Evolutionary conservation across 2,329 filamentous ascomycete species (phyloP).

Genomic region (Tothia fuscella): DNA sequence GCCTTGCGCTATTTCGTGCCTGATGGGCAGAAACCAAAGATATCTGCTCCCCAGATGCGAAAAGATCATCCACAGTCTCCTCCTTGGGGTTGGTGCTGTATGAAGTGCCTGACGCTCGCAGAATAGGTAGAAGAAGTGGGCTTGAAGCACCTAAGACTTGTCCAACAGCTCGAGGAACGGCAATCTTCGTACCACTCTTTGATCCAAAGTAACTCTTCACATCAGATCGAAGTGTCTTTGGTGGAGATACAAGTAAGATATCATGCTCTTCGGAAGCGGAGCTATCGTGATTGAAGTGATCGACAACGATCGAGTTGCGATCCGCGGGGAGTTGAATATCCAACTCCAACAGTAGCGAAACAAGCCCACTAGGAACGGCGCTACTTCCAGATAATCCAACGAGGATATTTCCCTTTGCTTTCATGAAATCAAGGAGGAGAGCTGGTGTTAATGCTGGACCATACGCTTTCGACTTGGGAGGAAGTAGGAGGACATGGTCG

Average conservation of each 20-base stretch:
- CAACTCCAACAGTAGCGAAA: constrained; percentile 71
- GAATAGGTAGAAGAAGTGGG: constrained; percentile 65
- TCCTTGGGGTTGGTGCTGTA: constrained; percentile 95
- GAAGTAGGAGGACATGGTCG: constrained; percentile 83
- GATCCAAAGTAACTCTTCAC: constrained; percentile 66
- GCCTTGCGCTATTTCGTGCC: constrained; percentile 82
- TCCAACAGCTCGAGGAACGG: constrained; percentile 70
- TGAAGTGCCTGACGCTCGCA: constrained; percentile 71
- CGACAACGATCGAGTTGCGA: constrained; percentile 73
- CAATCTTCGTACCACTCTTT: constrained; percentile 47
- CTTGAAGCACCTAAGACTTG: constrained; percentile 68
- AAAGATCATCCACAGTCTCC: constrained; percentile 63
- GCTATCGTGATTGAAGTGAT: constrained; percentile 90
- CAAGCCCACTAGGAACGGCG: constrained; percentile 59
- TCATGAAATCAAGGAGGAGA: constrained; percentile 79
- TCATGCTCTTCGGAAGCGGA: constrained; percentile 76
- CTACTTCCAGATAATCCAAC: constrained; percentile 65
- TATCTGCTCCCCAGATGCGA: constrained; percentile 74
- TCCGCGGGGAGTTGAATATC: constrained; percentile 81
- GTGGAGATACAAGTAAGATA: constrained; percentile 66
- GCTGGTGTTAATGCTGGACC: constrained; percentile 81
- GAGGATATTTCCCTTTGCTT: constrained; percentile 82
- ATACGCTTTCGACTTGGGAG: constrained; percentile 83
- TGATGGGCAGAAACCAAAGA: constrained; percentile 77
- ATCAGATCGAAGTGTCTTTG: constrained; percentile 51